Conservation (phyloP, 2,329 filamentous ascomycete genomes). For the Zymoseptoria ardabiliae region DNA sequence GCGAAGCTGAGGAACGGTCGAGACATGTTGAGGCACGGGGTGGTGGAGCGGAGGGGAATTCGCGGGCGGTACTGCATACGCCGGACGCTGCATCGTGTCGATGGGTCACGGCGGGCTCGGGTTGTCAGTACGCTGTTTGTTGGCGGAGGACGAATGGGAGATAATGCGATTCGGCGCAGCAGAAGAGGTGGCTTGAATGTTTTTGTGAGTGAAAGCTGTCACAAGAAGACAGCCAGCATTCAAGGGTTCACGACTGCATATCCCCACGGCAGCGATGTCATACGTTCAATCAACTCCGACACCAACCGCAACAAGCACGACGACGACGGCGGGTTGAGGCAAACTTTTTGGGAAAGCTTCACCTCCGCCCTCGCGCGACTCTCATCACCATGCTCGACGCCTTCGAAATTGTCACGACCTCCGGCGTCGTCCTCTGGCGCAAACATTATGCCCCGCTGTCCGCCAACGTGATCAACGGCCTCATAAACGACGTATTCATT, state of each 20-base stretch:
- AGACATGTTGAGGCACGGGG: conserved; percentile 96
- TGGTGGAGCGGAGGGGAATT: conserved; percentile 91
- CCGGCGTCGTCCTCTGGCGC: conserved; percentile 95
- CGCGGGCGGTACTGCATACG: conserved; percentile 66
- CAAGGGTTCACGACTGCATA: not conserved
- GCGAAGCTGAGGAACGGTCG: conserved; percentile 91
- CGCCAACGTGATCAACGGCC: conserved; percentile 78
- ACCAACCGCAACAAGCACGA: not conserved
- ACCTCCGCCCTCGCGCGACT: not conserved
- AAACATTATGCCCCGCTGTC: conserved; percentile 74
- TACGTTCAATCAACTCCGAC: not conserved
- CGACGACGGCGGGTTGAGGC: not conserved
- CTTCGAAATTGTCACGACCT: conserved; percentile 93
- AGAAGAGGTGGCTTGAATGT: not conserved
- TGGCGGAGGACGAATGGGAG: too few relatives aligned
- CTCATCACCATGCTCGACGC: conserved; percentile 70
- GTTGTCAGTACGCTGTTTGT: not conserved
- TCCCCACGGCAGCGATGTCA: not conserved
- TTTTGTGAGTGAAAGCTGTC: not conserved
- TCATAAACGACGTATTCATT: conserved; percentile 96
- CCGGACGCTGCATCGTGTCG: conserved; percentile 71
- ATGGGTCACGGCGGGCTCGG: not conserved
- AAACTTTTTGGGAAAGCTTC: not conserved
- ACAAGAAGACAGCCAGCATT: not conserved
- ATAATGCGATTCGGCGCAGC: not conserved